These are phyloP conservation scores for Cryptococcus hybrid DNA, from an alignment of 1,284 basidiomycete species.

Conservation along the genomic window DNA sequence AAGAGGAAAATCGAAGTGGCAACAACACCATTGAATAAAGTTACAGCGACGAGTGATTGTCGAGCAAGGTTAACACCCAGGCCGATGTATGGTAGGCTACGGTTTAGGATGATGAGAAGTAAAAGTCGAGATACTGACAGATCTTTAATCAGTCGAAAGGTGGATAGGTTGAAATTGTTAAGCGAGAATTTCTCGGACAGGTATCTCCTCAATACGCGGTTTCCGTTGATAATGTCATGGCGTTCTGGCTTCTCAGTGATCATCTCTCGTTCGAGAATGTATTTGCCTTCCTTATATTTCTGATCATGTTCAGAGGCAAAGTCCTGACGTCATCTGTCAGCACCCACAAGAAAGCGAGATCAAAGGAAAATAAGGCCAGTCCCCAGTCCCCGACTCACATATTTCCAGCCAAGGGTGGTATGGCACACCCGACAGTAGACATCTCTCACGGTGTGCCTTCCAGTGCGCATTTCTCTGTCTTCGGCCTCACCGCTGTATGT, in stretches of 20 bases:
- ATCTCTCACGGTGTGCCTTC: constrained; percentile 92
- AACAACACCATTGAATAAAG: too few relatives aligned
- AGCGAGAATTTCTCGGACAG: constrained; percentile 12
- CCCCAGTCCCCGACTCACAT: constrained; percentile 59
- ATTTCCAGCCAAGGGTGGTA: constrained; percentile 92
- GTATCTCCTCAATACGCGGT: constrained; percentile 37
- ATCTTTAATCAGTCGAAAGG: not conserved
- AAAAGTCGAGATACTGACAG: too few relatives aligned
- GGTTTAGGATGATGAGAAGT: too few relatives aligned
- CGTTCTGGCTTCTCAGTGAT: constrained; percentile 54
- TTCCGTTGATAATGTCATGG: constrained; percentile 10
- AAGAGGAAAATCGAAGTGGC: too few relatives aligned
- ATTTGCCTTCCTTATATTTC: constrained; percentile 99
- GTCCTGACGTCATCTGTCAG: constrained; percentile 59
- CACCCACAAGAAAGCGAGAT: too few relatives aligned
- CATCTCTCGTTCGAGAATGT: constrained; percentile 90
- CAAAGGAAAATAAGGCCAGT: too few relatives aligned
- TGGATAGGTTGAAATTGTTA: not conserved
- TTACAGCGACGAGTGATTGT: too few relatives aligned
- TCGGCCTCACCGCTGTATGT: constrained; percentile 80
- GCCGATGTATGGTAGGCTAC: too few relatives aligned
- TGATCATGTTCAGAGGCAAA: constrained; percentile 83
- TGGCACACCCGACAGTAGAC: constrained; percentile 89
- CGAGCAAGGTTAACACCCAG: too few relatives aligned
- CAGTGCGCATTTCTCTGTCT: constrained; percentile 95